These are phyloP conservation scores for Massariosphaeria phaeospora DNA, from an alignment of 495 filamentous ascomycete genomes.

Conservation along the genomic window DNA sequence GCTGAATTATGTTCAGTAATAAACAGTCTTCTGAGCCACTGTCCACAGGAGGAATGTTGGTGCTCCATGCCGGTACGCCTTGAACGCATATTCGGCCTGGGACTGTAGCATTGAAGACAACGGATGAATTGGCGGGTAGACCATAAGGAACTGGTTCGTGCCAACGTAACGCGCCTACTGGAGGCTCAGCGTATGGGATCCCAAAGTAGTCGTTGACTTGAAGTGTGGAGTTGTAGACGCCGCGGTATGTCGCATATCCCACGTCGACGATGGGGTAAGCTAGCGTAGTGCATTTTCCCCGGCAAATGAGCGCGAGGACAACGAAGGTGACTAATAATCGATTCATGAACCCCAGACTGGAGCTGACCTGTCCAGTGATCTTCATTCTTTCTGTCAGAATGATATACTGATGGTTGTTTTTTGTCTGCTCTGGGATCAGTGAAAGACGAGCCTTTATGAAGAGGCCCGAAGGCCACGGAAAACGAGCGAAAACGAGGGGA, in stretches of 20 bases:
- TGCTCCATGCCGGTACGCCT: constrained; percentile 3
- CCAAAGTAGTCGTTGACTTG: constrained; percentile 4
- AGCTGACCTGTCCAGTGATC: too few species aligned
- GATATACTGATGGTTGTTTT: too few species aligned
- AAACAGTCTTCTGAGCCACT: constrained; percentile 23
- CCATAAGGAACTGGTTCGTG: not conserved
- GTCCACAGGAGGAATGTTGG: not conserved
- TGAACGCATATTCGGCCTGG: constrained; percentile 8
- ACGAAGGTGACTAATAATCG: too few species aligned
- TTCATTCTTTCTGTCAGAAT: too few species aligned
- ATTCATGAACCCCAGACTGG: too few species aligned
- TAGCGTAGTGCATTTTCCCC: too few species aligned
- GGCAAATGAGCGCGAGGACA: too few species aligned
- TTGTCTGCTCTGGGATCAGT: too few species aligned
- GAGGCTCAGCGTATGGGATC: constrained; percentile 1
- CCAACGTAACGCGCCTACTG: constrained; percentile 4
- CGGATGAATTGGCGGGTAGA: not conserved
- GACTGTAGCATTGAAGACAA: not conserved
- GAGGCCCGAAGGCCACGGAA: too few species aligned
- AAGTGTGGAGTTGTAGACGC: constrained; percentile 1
- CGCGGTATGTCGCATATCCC: constrained; percentile 11
- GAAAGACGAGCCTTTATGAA: too few species aligned
- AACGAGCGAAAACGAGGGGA: too few species aligned
- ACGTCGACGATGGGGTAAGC: constrained; percentile 1
- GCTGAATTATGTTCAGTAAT: constrained; percentile 1